These are phyloP conservation scores for Ceratobasidium sp. DNA, from an alignment of 1,284 basidiomycete species.

Conservation along the genomic window DNA sequence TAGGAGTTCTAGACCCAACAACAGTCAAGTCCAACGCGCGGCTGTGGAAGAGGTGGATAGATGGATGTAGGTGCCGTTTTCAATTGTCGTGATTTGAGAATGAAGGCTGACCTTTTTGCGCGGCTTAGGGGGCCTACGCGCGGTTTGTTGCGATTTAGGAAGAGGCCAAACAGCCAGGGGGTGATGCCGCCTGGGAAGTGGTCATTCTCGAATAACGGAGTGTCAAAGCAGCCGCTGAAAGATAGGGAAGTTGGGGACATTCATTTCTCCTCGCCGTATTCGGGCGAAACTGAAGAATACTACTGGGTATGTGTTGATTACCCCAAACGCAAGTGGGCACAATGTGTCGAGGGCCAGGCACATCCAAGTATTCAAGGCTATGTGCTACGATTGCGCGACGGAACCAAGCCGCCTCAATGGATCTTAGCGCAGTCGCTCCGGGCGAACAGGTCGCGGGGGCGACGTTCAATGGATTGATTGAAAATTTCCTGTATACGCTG, in stretches of 20 bases:
- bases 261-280: background rate
- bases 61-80: background rate
- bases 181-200: background rate
- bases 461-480: too few relatives aligned
- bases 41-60: background rate
- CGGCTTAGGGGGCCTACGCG: background rate
- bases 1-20: too few relatives aligned
- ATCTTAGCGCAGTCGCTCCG: background rate
- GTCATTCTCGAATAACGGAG: background rate
- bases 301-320: background rate
- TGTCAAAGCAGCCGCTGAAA: background rate
- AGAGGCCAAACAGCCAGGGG: background rate
- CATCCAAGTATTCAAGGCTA: background rate
- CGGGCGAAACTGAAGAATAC: background rate
- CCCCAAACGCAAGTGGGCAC: slow-evolving; percentile 1
- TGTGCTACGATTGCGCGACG: background rate
- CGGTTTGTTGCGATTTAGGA: background rate
- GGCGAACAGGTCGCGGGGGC: background rate
- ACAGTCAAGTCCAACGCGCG: background rate
- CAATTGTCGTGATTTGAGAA: too few relatives aligned
- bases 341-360: background rate
- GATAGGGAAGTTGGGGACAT: slow-evolving; percentile 1
- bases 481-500: too few relatives aligned
- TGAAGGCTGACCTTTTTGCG: too few relatives aligned
- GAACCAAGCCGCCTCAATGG: background rate